Conservation (phyloP, 768 basidiomycete genomes). For the Serendipita sp. region DNA sequence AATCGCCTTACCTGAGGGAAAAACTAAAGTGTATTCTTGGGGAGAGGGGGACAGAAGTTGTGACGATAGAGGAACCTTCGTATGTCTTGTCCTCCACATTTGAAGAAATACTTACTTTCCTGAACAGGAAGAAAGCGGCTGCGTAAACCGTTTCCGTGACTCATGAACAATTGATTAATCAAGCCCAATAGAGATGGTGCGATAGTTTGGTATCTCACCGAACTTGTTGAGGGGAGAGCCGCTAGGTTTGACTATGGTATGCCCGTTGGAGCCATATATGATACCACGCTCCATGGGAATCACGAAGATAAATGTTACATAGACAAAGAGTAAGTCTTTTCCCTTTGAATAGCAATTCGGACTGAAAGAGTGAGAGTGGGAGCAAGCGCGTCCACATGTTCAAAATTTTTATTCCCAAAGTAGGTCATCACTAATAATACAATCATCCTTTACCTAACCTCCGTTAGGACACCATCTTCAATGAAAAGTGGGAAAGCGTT, state of each 20-base stretch:
- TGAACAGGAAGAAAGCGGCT: neutral
- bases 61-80: neutral
- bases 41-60: neutral
- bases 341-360: too few species aligned
- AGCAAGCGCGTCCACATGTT: too few species aligned
- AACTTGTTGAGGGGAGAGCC: neutral
- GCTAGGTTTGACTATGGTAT: neutral
- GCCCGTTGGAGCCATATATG: neutral
- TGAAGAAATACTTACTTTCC: neutral
- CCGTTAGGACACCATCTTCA: too few species aligned
- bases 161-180: neutral
- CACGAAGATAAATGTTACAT: too few species aligned
- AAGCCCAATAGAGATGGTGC: neutral
- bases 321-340: too few species aligned
- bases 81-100: neutral
- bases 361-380: too few species aligned
- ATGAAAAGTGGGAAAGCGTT: too few species aligned
- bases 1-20: neutral
- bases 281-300: neutral
- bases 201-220: neutral
- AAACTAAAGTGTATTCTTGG: neutral
- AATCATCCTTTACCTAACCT: too few species aligned
- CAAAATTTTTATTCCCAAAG: too few species aligned
- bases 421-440: too few species aligned
- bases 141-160: neutral